Conservation (phyloP, 768 basidiomycete species). For the Mycena alexandri region DNA sequence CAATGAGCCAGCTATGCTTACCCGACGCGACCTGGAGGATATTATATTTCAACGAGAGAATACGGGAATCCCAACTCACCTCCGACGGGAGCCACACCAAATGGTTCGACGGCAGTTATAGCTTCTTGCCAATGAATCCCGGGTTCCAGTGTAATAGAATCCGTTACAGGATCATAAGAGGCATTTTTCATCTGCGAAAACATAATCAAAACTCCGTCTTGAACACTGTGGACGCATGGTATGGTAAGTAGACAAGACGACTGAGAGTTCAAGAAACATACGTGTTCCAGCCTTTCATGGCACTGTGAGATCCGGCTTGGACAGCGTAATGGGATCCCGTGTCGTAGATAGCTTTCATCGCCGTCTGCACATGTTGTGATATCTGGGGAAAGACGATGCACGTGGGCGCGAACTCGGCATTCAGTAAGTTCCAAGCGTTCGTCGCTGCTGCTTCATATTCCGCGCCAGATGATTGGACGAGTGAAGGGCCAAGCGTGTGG, state of each 20-base stretch:
- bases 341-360: constrained; percentile 40
- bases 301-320: constrained; percentile 42
- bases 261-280: constrained; percentile 7
- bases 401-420: constrained; percentile 33
- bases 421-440: constrained; percentile 38
- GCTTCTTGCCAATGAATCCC: constrained; percentile 60
- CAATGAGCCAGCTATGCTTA: background rate
- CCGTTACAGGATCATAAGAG: constrained; percentile 50
- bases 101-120: constrained; percentile 47
- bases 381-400: constrained; percentile 41
- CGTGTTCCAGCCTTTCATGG: constrained; percentile 43
- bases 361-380: constrained; percentile 34
- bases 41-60: background rate
- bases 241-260: background rate
- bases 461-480: constrained; percentile 27
- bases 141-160: constrained; percentile 57
- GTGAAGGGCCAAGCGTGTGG: constrained; percentile 16
- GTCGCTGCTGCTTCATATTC: constrained; percentile 27
- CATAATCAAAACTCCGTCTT: constrained; percentile 41
- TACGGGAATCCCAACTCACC: constrained; percentile 36
- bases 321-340: constrained; percentile 38
- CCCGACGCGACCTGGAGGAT: constrained; percentile 31
- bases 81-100: constrained; percentile 57
- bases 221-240: constrained; percentile 41
- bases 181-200: constrained; percentile 40